Conservation (phyloP, 2,329 filamentous ascomycete genomes). For the Tolypocladium album region DNA sequence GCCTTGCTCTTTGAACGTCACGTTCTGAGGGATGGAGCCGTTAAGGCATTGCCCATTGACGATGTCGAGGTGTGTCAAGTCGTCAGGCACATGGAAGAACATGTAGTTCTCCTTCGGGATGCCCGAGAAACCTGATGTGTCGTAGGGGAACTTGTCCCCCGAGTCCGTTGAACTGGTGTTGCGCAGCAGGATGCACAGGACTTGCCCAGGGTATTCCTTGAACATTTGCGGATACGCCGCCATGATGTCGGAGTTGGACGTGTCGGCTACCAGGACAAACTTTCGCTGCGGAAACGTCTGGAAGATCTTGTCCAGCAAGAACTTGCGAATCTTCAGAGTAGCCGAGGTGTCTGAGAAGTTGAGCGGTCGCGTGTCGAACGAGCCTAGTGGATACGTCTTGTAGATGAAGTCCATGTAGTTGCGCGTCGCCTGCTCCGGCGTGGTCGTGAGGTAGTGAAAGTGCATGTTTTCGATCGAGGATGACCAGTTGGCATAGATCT, state of each 20-base stretch:
- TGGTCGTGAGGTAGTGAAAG: conserved; percentile 76
- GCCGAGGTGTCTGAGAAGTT: conserved; percentile 71
- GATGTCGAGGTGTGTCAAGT: conserved; percentile 56
- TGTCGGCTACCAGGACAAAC: conserved; percentile 68
- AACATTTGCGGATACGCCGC: conserved; percentile 50
- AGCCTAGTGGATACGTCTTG: conserved; percentile 64
- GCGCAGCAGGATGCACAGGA: conserved; percentile 67
- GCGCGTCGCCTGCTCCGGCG: conserved; percentile 65
- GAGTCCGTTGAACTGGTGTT: conserved; percentile 62
- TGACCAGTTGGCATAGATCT: conserved; percentile 68
- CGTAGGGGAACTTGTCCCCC: conserved; percentile 61
- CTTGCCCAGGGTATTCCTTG: conserved; percentile 56
- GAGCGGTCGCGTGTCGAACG: conserved; percentile 66
- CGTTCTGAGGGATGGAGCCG: conserved; percentile 51
- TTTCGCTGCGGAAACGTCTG: conserved; percentile 64
- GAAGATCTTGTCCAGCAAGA: conserved; percentile 61
- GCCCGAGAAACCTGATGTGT: conserved; percentile 59
- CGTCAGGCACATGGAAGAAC: conserved; percentile 68
- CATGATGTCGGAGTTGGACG: conserved; percentile 69
- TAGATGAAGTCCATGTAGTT: conserved; percentile 78
- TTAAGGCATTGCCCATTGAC: conserved; percentile 59
- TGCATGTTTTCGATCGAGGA: conserved; percentile 55
- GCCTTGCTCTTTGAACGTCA: conserved; percentile 59
- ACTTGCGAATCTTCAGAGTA: conserved; percentile 60
- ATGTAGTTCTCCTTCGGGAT: conserved; percentile 60